phyloP scores from a whole-genome alignment of 139 green algal genomes.

The Astrephomene gubernaculifera region DNA sequence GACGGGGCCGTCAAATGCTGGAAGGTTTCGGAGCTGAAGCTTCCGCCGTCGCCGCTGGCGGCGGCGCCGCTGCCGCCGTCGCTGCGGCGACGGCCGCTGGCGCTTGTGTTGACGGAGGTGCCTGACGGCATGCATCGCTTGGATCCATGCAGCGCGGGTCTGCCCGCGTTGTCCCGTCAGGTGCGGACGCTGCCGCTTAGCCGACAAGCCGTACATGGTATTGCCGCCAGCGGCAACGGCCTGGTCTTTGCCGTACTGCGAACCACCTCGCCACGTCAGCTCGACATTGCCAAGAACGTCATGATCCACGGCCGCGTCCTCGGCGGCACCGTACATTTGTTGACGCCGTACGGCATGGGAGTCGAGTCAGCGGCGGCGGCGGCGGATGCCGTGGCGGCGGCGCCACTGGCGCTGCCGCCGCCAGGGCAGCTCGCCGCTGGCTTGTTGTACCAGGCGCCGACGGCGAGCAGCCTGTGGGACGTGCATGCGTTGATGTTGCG shows the following conservation, averaged over 20 bases:
- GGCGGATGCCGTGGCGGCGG: background rate
- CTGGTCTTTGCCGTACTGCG: slow-evolving; percentile 26
- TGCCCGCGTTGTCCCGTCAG: slow-evolving; percentile 1
- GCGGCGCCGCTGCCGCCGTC: background rate
- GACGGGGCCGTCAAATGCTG: slow-evolving; percentile 11
- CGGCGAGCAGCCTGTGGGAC: slow-evolving; percentile 22
- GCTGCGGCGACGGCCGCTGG: background rate
- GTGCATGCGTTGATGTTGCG: slow-evolving; percentile 16
- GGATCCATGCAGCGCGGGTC: slow-evolving; percentile 10
- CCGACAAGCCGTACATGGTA: background rate
- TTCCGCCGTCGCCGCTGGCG: background rate
- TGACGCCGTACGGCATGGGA: slow-evolving; percentile 14
- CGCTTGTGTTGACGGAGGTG: slow-evolving; percentile 1
- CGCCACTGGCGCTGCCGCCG: background rate
- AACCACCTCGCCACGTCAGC: background rate
- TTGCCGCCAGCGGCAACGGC: slow-evolving; percentile 30
- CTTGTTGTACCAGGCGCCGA: slow-evolving; percentile 23
- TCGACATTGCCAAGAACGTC: background rate
- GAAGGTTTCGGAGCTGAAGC: background rate
- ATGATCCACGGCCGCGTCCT: slow-evolving; percentile 24
- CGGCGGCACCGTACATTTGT: background rate
- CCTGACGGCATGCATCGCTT: background rate
- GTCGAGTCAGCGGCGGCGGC: background rate
- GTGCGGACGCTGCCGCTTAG: slow-evolving; percentile 1
- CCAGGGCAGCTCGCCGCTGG: background rate